These are phyloP conservation scores for Antonospora locustae DNA, from an alignment of 371 early-diverging fungal species.

Conservation along the genomic window DNA sequence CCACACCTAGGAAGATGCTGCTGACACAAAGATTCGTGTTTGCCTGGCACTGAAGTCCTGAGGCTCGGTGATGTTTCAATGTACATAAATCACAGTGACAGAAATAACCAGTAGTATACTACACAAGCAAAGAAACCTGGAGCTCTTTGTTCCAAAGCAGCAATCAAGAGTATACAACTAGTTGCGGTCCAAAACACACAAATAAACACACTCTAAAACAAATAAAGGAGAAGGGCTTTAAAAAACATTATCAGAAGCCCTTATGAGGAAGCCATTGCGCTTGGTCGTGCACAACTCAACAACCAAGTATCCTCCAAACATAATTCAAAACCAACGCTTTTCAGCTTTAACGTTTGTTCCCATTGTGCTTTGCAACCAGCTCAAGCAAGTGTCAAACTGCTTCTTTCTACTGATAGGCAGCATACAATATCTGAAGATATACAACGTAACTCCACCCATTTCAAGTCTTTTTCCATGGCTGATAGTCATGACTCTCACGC, in stretches of 20 bases:
- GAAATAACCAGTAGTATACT: too few species aligned
- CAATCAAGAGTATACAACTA: constrained; percentile 9
- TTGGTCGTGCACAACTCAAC: constrained; percentile 5
- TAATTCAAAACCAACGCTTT: constrained; percentile 86
- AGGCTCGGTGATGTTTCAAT: too few species aligned
- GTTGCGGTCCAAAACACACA: not conserved
- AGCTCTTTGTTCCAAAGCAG: not conserved
- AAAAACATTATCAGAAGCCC: not conserved
- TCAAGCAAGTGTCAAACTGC: constrained; percentile 2
- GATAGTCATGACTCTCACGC: constrained; percentile 76
- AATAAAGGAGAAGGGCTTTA: not conserved
- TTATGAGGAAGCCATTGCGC: not conserved
- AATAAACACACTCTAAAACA: not conserved
- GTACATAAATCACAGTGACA: too few species aligned
- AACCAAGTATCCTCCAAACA: constrained; percentile 60
- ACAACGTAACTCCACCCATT: constrained; percentile 65
- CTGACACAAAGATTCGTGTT: too few species aligned
- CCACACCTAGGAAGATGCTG: too few species aligned
- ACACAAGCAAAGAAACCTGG: not conserved
- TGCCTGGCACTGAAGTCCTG: too few species aligned
- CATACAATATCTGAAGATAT: too few species aligned
- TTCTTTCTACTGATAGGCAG: too few species aligned
- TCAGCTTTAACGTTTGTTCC: constrained; percentile 71
- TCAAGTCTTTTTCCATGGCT: constrained; percentile 82
- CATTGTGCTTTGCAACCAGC: constrained; percentile 73